Evolutionary conservation across 306 rosid species (phyloP).

Genomic region (Neltuma alba): DNA sequence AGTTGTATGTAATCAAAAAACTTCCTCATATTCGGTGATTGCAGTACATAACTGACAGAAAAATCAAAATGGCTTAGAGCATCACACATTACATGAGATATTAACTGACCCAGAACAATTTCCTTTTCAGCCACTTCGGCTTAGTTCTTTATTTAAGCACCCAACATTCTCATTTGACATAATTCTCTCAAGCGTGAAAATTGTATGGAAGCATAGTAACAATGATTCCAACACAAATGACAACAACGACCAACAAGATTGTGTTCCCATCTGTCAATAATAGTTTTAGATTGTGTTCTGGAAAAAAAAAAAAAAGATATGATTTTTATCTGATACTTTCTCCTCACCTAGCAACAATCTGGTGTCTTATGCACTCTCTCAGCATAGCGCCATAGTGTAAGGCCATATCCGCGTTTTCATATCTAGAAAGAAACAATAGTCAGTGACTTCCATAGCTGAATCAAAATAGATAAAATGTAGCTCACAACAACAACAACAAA

Average conservation of each 20-base stretch:
- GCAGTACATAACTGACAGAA: conserved; percentile 85
- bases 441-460: conserved; percentile 11
- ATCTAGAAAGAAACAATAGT: conserved; percentile 49
- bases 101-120: not conserved
- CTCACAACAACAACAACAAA: conserved; percentile 16
- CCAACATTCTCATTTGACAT: conserved; percentile 30
- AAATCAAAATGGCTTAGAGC: conserved; percentile 33
- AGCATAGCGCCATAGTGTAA: conserved; percentile 97
- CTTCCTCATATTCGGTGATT: conserved; percentile 84
- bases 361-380: conserved; percentile 99
- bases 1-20: conserved; percentile 94
- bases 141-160: conserved; percentile 21
- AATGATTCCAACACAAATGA: conserved; percentile 12
- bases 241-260: conserved; percentile 9
- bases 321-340: conserved; percentile 19
- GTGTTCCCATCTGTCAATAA: conserved; percentile 25
- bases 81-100: conserved; percentile 17
- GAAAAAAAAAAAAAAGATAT: conserved; percentile 3
- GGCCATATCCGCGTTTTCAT: conserved; percentile 92
- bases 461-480: conserved; percentile 14
- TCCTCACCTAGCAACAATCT: conserved; percentile 89
- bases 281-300: conserved; percentile 18
- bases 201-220: conserved; percentile 27
- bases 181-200: conserved; percentile 27
- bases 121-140: not conserved